Evolutionary conservation across 305 asterid species (phyloP), one percentile per base, ranked within the genome.

Genomic region (Striga hermonthica): DNA sequence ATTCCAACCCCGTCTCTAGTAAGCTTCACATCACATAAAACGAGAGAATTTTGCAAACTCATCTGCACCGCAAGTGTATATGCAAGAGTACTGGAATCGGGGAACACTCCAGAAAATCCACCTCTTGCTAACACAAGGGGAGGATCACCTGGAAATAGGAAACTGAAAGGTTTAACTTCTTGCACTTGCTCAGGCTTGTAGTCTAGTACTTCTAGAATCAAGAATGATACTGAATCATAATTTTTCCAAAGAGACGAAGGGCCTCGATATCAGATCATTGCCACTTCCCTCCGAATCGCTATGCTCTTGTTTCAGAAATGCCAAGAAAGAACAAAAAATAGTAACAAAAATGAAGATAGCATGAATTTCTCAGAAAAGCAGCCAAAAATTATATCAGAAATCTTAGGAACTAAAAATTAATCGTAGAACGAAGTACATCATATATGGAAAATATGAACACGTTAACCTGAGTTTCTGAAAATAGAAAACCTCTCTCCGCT

Each of bases 71-170:
- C 83, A 10, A 72, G 44, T n/a, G 34, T 0, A 74, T 78, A 84
- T 9, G 95, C 87, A 55, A 4, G 37, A 7, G 34, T 44, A 62
- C 91, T 80, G 9, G 86, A 84, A 54, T 76, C 81, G 4, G 95
- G 90, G 59, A 85, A 80, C 39, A 83, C 0, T 41, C 92, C 95
- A 7, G 95, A 83, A 71, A 77, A 78, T 69, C 95, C 92, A 58
- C 95, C 96, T 48, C 84, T 74, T 22, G 95, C 96, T 52, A 89
- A 70, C 4, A 84, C 89, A 56, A 84, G 57, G 13, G 98, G 98
- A 4, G 72, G 77, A 36, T 67, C 73, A 22, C 98, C 95, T 90
- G 88, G 66, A 62, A 77, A 72, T 45, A 36, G 9, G 36, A 22
- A 67, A 36, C 60, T 11, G 12, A 68, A 59, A 38, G 14, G 52